Conservation (phyloP, 2,329 filamentous ascomycete genomes). For the Paracorniculantispora psalliotae region DNA sequence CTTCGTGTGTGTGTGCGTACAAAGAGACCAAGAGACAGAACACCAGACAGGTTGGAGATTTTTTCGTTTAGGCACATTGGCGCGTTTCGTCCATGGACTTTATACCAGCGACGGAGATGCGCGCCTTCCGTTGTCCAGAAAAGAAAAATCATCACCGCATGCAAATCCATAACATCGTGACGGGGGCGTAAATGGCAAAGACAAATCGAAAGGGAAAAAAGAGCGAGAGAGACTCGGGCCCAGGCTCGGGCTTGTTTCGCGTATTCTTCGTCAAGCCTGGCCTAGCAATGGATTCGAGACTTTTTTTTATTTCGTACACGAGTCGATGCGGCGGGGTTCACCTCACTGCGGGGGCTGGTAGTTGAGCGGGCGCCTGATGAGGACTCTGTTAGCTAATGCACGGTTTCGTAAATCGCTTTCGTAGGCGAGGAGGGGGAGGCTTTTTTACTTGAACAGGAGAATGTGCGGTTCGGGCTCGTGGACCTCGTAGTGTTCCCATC, state of each 20-base stretch:
- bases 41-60: conserved; percentile 3
- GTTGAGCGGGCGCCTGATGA: conserved; percentile 70
- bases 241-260: background rate
- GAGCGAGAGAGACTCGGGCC: background rate
- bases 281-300: conserved; percentile 3
- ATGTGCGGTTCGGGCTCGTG: conserved; percentile 99
- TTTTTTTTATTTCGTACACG: conserved; percentile 7
- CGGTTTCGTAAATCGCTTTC: background rate
- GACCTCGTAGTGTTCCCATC: conserved; percentile 99
- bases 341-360: conserved; percentile 65
- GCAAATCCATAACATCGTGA: conserved; percentile 22
- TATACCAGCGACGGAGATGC: background rate
- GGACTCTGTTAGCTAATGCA: background rate
- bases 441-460: conserved; percentile 87
- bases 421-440: background rate
- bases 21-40: background rate
- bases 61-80: background rate
- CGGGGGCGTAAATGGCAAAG: conserved; percentile 19
- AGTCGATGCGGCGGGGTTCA: background rate
- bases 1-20: background rate
- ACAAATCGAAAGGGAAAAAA: conserved; percentile 15
- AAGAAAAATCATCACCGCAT: conserved; percentile 16
- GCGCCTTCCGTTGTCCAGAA: background rate
- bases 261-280: background rate
- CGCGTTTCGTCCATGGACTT: background rate